These are phyloP conservation scores for Heterobasidion occidentale DNA, from an alignment of 1,284 basidiomycete species.

Conservation along the genomic window DNA sequence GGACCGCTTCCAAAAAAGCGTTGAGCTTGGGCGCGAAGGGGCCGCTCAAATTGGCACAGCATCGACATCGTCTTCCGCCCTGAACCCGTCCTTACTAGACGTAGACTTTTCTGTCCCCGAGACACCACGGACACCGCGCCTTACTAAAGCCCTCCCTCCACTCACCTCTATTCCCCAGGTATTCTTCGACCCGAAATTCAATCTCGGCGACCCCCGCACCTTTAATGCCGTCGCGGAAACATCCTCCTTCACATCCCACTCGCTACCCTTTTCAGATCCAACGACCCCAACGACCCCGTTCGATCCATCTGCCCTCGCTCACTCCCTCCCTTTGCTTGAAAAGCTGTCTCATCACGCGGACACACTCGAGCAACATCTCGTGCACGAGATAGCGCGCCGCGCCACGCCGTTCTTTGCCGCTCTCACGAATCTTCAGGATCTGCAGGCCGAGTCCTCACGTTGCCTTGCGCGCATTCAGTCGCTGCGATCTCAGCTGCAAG, in stretches of 20 bases:
- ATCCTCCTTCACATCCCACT: constrained; percentile 12
- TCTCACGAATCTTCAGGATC: constrained; percentile 86
- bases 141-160: constrained; percentile 45
- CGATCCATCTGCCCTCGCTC: constrained; percentile 52
- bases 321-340: constrained; percentile 78
- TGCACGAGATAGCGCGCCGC: constrained; percentile 86
- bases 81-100: constrained; percentile 1
- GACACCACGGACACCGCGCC: constrained; percentile 25
- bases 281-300: constrained; percentile 18
- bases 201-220: constrained; percentile 79
- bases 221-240: constrained; percentile 79
- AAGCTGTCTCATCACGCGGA: constrained; percentile 91
- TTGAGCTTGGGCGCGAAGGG: constrained; percentile 38
- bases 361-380: constrained; percentile 90
- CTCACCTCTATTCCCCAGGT: constrained; percentile 75
- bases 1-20: constrained; percentile 56
- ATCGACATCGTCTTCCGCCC: constrained; percentile 16
- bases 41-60: constrained; percentile 32
- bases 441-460: constrained; percentile 82
- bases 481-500: constrained; percentile 64
- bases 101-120: constrained; percentile 13
- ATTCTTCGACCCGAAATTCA: constrained; percentile 77
- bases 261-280: constrained; percentile 1
- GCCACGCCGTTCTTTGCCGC: constrained; percentile 96
- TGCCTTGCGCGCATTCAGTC: constrained; percentile 74